Percentiles rank a stretch among this genome's conserved stretches.
phyloP scores from a whole-genome alignment of 345 rosid species.

The Ricinus communis region DNA sequence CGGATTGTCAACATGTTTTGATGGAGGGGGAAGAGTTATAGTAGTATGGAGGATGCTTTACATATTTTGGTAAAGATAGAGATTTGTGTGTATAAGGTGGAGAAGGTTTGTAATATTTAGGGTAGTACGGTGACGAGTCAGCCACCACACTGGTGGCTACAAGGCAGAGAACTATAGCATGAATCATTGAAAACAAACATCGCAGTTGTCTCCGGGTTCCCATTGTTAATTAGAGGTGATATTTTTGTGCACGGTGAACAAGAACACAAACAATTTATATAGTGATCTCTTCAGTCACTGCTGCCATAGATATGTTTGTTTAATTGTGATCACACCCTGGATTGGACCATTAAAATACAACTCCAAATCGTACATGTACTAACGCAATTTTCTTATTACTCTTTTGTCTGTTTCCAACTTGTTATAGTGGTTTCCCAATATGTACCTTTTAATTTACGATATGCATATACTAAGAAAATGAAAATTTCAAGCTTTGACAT shows the following conservation, averaged over 20 bases:
- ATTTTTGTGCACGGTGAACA: conserved; percentile 1
- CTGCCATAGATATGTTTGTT: background rate
- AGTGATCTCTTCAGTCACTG: conserved; percentile 17
- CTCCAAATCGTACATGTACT: too few relatives aligned
- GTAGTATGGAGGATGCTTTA: background rate
- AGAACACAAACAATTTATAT: conserved; percentile 23
- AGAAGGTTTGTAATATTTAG: background rate
- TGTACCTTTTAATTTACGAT: background rate
- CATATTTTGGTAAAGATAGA: background rate
- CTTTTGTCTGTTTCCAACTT: background rate
- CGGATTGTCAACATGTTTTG: background rate
- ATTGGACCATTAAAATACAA: conserved; percentile 10
- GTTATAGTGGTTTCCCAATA: conserved; percentile 20
- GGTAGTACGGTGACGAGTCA: background rate
- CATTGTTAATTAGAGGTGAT: conserved; percentile 20
- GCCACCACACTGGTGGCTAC: conserved; percentile 23
- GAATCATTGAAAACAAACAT: conserved; percentile 26
- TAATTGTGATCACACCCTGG: conserved; percentile 29
- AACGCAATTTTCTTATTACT: background rate
- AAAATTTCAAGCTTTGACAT: conserved; percentile 2
- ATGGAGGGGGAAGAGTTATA: conserved; percentile 2
- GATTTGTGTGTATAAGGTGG: background rate
- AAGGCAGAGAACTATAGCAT: conserved; percentile 35
- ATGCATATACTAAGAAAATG: background rate
- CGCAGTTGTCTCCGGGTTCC: too few relatives aligned